Evolutionary conservation across 768 basidiomycete species (phyloP), one percentile per base, ranked within the genome.

Genomic region (Lactarius hengduanensis): DNA sequence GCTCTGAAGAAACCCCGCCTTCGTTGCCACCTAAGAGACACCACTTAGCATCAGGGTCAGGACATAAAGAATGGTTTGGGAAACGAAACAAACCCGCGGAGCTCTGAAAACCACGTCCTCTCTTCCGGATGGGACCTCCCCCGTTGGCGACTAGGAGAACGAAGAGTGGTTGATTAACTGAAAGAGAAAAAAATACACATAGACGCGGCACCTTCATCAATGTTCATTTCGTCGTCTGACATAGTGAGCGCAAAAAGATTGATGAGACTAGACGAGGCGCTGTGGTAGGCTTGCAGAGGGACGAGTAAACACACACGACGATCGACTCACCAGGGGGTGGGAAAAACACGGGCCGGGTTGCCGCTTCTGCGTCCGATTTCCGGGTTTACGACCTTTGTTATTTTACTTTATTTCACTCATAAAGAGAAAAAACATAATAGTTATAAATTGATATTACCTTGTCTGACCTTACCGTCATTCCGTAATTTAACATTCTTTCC

Each of bases 181-280:
- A 26, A 64, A 30, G 47, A 54, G 43, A 57, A 57, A 30, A 43
- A 54, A 1, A 13, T 13, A 43, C 22, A 18, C 4, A 13, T 56
- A 45, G 47, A 41, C 20, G 75, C 82, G 53, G 43, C 73, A 91
- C 92, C 83, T 58, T 94, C 93, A 76, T 94, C 92, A 72, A 94
- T 91, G 73, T 90, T 91, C 92, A 94, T 94, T 74, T 90, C n/a
- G n/a, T n/a, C 91, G 83, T 92, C 92, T 63, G 91, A 92, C 92
- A 93, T 94, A 77, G 75, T 86, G 77, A 74, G 70, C 70, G 22
- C 64, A 32, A 45, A 36, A 10, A 61, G 11, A 63, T 58, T 50
- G 61, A 36, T 22, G 22, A 30, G 20, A 54, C 22, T 56, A 32
- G 36, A 18, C 5, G n/a, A 61, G 38, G 15, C 22, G 34, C 36